Conservation (phyloP, 2,329 filamentous ascomycete species). For the Pleoardoris graminearum region DNA sequence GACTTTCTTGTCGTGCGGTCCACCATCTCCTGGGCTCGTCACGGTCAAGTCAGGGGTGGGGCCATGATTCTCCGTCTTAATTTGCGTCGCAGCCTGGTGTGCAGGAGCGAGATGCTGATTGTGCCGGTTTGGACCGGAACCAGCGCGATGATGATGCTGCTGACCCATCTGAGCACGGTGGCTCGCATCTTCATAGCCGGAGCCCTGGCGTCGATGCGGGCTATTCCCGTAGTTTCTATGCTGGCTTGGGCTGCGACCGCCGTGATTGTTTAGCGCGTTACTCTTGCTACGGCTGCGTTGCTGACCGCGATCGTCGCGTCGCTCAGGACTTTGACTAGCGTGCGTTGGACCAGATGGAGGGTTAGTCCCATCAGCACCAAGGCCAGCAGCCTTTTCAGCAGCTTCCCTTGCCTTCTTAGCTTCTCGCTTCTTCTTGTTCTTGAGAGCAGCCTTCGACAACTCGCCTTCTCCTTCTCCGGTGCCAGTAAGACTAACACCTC, state of each 20-base stretch:
- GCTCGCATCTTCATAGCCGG: conserved; percentile 28
- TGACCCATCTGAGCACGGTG: conserved; percentile 31
- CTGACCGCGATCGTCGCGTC: conserved; percentile 59
- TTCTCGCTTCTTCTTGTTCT: conserved; percentile 98
- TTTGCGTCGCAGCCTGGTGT: conserved; percentile 25
- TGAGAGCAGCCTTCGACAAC: conserved; percentile 80
- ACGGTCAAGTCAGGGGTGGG: conserved; percentile 56
- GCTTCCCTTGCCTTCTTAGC: conserved; percentile 88
- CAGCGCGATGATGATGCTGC: conserved; percentile 30
- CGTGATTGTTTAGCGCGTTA: conserved; percentile 24
- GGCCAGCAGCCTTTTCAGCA: conserved; percentile 56
- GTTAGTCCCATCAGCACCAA: conserved; percentile 36
- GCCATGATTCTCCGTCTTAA: conserved; percentile 39
- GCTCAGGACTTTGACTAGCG: conserved; percentile 65
- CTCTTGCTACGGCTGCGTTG: conserved; percentile 56
- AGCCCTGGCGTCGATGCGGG: conserved; percentile 11
- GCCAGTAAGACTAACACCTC: conserved; percentile 66
- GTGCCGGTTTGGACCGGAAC: conserved; percentile 23
- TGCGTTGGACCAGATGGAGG: conserved; percentile 31
- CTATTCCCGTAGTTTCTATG: conserved; percentile 32
- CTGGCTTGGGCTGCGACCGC: conserved; percentile 34
- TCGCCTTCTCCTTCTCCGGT: conserved; percentile 70
- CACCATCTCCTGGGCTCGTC: conserved; percentile 60
- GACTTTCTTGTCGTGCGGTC: conserved; percentile 90
- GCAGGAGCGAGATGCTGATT: conserved; percentile 13